Percentiles rank a stretch among this genome's conserved stretches.
Evolutionary conservation across 2,329 filamentous ascomycete species (phyloP).

Genomic region (Helotiales sp.): DNA sequence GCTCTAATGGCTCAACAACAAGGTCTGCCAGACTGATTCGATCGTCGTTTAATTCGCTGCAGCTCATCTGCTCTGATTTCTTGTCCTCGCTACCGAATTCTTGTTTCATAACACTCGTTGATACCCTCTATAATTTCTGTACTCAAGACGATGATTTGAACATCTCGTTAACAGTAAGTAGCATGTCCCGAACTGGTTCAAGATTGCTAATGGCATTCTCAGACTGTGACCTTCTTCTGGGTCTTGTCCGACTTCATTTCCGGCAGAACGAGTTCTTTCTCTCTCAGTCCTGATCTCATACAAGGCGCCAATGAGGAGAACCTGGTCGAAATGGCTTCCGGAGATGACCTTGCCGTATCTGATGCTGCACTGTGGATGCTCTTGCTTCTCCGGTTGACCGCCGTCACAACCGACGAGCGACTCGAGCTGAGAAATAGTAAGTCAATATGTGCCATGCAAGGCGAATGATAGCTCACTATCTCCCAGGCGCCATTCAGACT

Average conservation of each 20-base stretch:
- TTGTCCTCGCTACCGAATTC: slow-evolving; percentile 71
- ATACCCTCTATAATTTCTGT: slow-evolving; percentile 88
- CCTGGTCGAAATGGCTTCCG: slow-evolving; percentile 62
- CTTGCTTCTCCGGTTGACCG: slow-evolving; percentile 71
- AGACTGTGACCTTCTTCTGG: slow-evolving; percentile 96
- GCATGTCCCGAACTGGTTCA: slow-evolving; percentile 15
- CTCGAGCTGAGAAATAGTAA: slow-evolving; percentile 78
- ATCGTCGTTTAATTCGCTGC: slow-evolving; percentile 85
- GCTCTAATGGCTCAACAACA: slow-evolving; percentile 46
- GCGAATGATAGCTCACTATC: background rate
- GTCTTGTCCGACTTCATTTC: slow-evolving; percentile 88
- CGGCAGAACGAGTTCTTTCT: slow-evolving; percentile 60
- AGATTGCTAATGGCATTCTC: slow-evolving; percentile 23
- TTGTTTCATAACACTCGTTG: slow-evolving; percentile 78
- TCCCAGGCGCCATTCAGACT: slow-evolving; percentile 78
- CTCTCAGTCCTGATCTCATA: slow-evolving; percentile 62
- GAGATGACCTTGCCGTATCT: slow-evolving; percentile 63
- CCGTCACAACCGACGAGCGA: slow-evolving; percentile 72
- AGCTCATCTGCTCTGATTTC: slow-evolving; percentile 95
- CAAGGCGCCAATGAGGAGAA: slow-evolving; percentile 60
- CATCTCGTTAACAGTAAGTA: slow-evolving; percentile 82
- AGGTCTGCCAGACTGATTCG: slow-evolving; percentile 78
- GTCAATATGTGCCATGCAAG: slow-evolving; percentile 24
- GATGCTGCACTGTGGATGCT: slow-evolving; percentile 80
- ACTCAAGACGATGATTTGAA: slow-evolving; percentile 91